phyloP scores from a whole-genome alignment of 164 flowering plant species.

The Vitis vinifera region DNA sequence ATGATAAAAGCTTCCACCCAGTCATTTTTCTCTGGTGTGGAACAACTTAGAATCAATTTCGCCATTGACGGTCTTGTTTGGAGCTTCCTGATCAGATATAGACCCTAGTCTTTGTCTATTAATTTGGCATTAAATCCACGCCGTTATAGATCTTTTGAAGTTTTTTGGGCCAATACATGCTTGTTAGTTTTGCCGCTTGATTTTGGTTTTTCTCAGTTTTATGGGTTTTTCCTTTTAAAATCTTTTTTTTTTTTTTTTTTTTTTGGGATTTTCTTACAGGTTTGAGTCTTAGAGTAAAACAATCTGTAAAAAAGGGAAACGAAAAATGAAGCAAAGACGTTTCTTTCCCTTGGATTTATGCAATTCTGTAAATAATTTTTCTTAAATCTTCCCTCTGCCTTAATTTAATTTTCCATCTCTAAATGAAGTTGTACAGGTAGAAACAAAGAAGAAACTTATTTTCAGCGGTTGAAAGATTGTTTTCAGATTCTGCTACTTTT shows the following conservation, averaged over 20 bases:
- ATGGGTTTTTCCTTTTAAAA: neutral
- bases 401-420: neutral
- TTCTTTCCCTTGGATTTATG: slow-evolving; percentile 9
- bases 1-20: slow-evolving; percentile 11
- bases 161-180: slow-evolving; percentile 2
- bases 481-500: neutral
- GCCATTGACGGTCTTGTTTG: slow-evolving; percentile 16
- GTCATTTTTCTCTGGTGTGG: slow-evolving; percentile 28
- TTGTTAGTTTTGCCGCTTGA: slow-evolving; percentile 4
- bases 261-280: slow-evolving; percentile 8
- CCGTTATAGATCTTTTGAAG: neutral
- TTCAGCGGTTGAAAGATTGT: too few species aligned
- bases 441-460: too few species aligned
- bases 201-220: neutral
- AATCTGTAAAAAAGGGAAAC: slow-evolving; percentile 18
- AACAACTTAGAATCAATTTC: slow-evolving; percentile 5
- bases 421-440: too few species aligned
- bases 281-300: slow-evolving; percentile 7
- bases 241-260: neutral
- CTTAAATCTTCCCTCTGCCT: neutral
- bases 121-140: neutral
- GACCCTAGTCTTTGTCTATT: neutral
- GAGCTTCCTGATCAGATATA: slow-evolving; percentile 6
- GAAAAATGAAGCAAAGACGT: neutral
- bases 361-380: slow-evolving; percentile 12